Base-by-base conservation (phyloP, 345 rosid genomes). In the Iberis pinnata region DNA sequence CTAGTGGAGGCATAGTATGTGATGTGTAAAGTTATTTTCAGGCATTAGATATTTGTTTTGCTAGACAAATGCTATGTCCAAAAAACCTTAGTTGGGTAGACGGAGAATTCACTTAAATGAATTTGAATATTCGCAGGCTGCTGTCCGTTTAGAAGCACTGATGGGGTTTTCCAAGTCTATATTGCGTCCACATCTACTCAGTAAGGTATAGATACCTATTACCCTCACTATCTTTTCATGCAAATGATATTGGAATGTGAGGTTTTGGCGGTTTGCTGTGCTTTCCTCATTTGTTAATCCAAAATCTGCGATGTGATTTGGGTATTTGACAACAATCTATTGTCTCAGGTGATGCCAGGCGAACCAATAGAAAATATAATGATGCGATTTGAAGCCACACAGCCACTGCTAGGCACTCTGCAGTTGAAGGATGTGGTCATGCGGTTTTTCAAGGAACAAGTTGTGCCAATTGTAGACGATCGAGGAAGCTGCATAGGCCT, bases 1-100 rank as follows among this genome's bases (percentile, higher is more conserved):
- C 77, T 68, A 72, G 82, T 67, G 95, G 86, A 57, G 88, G 92
- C 75, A 70, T 76, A 84, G 84, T 83, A 83, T 54, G n/a, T n/a
- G 79, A 32, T 49, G 24, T 12, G 49, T 29, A 61, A 12, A 31
- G 13, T 60, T 47, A 38, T 16, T 42, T 55, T 15, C 27, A 48
- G 39, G 11, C 19, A 5, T 11, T 20, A 51, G 9, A 58, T 51
- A 6, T 32, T 11, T 45, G 11, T 44, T 50, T 62, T 35, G 39
- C 43, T 57, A 43, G 42, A 35, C 47, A 41, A 32, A 37, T 17
- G 20, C 17, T 48, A 31, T 29, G 27, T 64, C 29, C n/a, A n/a
- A 38, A 35, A 38, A 31, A 43, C 37, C 44, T 51, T 53, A 13
- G 11, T 19, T 53, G 14, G 22, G 33, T 38, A 18, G 35, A 49